Conservation (phyloP, 371 early-diverging fungal species). For the Massospora cicadina region DNA sequence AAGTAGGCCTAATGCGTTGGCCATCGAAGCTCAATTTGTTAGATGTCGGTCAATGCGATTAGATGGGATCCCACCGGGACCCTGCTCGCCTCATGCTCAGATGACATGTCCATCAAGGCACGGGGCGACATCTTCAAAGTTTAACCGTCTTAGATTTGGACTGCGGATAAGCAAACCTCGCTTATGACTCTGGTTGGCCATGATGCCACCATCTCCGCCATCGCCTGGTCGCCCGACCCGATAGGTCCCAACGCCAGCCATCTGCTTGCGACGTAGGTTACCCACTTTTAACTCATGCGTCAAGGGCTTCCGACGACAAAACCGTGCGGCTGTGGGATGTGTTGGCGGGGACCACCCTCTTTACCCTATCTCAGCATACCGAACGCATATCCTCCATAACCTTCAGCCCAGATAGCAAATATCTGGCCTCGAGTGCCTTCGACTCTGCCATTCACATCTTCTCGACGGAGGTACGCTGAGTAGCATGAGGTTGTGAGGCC, state of each 20-base stretch:
- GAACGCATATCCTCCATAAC: conserved; percentile 71
- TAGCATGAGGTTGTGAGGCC: too few relatives aligned
- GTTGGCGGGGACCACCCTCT: conserved; percentile 42
- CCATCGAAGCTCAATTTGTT: conserved; percentile 1
- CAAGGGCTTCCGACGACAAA: conserved; percentile 76
- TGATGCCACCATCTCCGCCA: conserved; percentile 51
- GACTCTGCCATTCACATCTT: conserved; percentile 69
- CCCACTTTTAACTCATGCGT: conserved; percentile 12
- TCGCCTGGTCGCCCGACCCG: conserved; percentile 47
- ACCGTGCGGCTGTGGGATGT: conserved; percentile 85
- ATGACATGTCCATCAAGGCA: conserved; percentile 75
- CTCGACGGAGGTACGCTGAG: conserved; percentile 38
- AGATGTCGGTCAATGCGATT: conserved; percentile 72
- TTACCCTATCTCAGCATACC: conserved; percentile 49
- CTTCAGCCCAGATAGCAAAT: conserved; percentile 66
- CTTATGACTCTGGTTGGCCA: conserved; percentile 49
- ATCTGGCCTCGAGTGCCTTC: conserved; percentile 72
- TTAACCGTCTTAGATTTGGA: conserved; percentile 15
- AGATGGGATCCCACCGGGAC: conserved; percentile 70
- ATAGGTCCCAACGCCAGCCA: conserved; percentile 22
- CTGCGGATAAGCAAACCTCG: conserved; percentile 21
- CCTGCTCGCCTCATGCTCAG: conserved; percentile 77
- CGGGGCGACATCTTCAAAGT: conserved; percentile 12
- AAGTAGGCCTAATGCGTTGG: conserved; percentile 16
- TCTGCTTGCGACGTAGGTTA: neutral